Base-by-base conservation (phyloP, 768 basidiomycete species). In the Goffeauzyma gilvescens region DNA sequence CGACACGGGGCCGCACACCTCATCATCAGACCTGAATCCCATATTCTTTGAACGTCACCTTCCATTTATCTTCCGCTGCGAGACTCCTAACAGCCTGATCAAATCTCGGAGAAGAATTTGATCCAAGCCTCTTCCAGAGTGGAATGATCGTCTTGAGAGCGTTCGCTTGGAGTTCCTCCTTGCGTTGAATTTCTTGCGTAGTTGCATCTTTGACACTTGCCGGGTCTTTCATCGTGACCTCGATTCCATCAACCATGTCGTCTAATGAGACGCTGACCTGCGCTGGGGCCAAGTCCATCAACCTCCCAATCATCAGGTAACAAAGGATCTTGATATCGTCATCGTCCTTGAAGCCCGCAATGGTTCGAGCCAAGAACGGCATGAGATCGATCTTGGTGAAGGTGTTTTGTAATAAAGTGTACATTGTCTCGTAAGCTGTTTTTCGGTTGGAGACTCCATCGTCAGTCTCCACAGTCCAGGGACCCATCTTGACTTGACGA, bases 241-340 rank as follows among this genome's bases (percentile, higher is more conserved):
- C 84, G 45, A 96, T 69, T 20, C 81, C 73, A 50, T 80, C 80
- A 1, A 79, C 71, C 13, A 55, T 49, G 21, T 62, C 59, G 41
- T 65, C 64, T 30, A 65, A 40, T 24, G 60, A 41, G 10, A 60
- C 54, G 10, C 55, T 47, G 20, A 95, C 76, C 24, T 81, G 76
- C 0, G 79, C 75, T 12, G 84, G 84, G 2, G 85, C 80, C 13
- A 87, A 73, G 53, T 81, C 79, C 6, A 85, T 75, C 13, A 96
- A 74, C 8, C 87, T 78, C 70, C 85, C 83, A 28, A 96, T 72
- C 69, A 90, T 81, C 75, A 98, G 83, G 63, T 90, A 84, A 40
- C 79, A 86, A 46, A 95, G 75, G 34, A 95, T 85, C 64, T 95
- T 95, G 69, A 98, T 83, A 60, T 96, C 93, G 60, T 96, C 87